Conservation (phyloP, 2,329 filamentous ascomycete species). For the Colletotrichum australisinense region DNA sequence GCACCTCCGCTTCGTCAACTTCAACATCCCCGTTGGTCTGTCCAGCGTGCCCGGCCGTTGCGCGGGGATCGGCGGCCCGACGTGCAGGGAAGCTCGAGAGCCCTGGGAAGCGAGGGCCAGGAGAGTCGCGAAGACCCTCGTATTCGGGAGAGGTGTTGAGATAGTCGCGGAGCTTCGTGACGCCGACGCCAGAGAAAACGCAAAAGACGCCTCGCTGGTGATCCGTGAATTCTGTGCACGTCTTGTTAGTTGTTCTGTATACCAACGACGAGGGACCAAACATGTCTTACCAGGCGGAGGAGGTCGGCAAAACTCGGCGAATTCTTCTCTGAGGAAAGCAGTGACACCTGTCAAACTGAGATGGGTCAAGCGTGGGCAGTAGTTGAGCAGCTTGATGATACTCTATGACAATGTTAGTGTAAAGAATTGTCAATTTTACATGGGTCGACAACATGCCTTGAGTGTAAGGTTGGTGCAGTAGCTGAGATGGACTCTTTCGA, state of each 20-base stretch:
- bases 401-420: conserved; percentile 65
- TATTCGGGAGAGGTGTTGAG: conserved; percentile 71
- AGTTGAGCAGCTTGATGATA: conserved; percentile 88
- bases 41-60: conserved; percentile 36
- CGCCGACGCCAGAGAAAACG: conserved; percentile 92
- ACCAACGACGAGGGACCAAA: neutral
- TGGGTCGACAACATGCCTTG: conserved; percentile 66
- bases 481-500: conserved; percentile 95
- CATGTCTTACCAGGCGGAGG: conserved; percentile 75
- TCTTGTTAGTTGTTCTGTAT: conserved; percentile 40
- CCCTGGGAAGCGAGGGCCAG: conserved; percentile 32
- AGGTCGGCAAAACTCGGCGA: conserved; percentile 86
- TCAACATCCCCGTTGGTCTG: conserved; percentile 45
- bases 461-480: conserved; percentile 91
- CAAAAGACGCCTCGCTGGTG: conserved; percentile 97
- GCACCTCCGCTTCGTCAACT: conserved; percentile 52
- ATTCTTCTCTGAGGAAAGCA: conserved; percentile 87
- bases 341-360: conserved; percentile 93
- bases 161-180: conserved; percentile 80
- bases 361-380: conserved; percentile 92
- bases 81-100: conserved; percentile 11
- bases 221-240: conserved; percentile 84
- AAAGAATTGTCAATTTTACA: neutral
- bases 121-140: conserved; percentile 53
- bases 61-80: conserved; percentile 13